A percentile compares a stretch with the other conserved stretches of the same genome.
Evolutionary conservation across 2,329 filamentous ascomycete genomes (phyloP).

Genomic region (Orbilia javanica): DNA sequence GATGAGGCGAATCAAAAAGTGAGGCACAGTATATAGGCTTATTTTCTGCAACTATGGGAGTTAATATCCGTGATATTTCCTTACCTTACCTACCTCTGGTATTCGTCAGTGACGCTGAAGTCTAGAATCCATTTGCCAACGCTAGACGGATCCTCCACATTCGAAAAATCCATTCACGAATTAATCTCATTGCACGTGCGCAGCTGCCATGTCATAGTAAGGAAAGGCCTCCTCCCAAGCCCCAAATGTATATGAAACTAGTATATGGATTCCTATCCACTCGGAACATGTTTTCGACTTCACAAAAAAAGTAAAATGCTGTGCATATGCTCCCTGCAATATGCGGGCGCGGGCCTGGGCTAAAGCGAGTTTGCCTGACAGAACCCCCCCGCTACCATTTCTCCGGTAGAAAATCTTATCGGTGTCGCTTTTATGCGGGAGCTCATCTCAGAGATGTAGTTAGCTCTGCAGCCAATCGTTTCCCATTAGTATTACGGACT

Average conservation of each 20-base stretch:
- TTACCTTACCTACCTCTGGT: background rate
- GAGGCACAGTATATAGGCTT: background rate
- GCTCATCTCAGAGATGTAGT: slow-evolving; percentile 37
- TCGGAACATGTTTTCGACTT: background rate
- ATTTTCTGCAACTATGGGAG: background rate
- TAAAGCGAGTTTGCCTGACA: slow-evolving; percentile 47
- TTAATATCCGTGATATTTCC: background rate
- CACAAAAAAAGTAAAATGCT: slow-evolving; percentile 8
- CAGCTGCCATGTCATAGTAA: slow-evolving; percentile 9
- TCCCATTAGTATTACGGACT: background rate
- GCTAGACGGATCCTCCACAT: slow-evolving; percentile 49
- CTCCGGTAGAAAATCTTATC: slow-evolving; percentile 7
- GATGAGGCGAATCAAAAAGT: background rate
- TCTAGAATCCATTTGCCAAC: slow-evolving; percentile 3
- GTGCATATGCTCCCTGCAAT: slow-evolving; percentile 22
- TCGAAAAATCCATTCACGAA: background rate
- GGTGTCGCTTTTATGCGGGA: slow-evolving; percentile 16
- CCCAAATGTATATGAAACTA: slow-evolving; percentile 58
- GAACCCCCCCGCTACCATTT: background rate
- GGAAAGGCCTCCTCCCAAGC: too few species aligned
- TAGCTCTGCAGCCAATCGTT: slow-evolving; percentile 27
- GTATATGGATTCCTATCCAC: background rate
- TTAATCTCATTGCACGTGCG: slow-evolving; percentile 2
- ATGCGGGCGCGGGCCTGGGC: slow-evolving; percentile 40
- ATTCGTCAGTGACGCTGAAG: background rate